phyloP scores from a whole-genome alignment of 305 asterid species.

The Fraxinus sp. region DNA sequence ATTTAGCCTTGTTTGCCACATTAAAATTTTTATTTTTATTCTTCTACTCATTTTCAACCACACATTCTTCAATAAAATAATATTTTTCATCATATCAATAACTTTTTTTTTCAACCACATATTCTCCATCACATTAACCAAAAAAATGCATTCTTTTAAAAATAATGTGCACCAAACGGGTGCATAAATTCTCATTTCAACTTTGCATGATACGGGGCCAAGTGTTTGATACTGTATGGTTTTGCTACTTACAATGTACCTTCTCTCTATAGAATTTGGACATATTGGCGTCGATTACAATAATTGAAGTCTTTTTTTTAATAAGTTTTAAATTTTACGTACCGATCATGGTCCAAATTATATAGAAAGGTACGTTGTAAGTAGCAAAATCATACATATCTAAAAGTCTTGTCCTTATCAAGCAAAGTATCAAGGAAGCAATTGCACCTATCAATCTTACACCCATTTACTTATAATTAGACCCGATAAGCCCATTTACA shows the following conservation, averaged over 20 bases:
- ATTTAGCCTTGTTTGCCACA: no score
- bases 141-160: neutral
- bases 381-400: neutral
- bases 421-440: conserved; percentile 23
- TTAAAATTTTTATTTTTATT: no score
- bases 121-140: no score
- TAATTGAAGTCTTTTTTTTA: neutral
- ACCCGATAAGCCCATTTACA: neutral
- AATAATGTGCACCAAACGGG: neutral
- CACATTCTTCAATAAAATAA: no score
- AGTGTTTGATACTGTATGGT: neutral
- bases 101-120: no score
- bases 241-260: neutral
- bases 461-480: conserved; percentile 28
- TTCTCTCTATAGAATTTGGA: neutral
- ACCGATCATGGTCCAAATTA: neutral
- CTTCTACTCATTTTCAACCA: no score
- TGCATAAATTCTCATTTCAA: neutral
- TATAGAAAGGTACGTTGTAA: neutral
- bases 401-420: conserved; percentile 27
- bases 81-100: no score
- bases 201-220: neutral
- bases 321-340: neutral
- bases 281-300: neutral
- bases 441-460: conserved; percentile 37